phyloP scores from a whole-genome alignment of 2,329 filamentous ascomycete species.

The Sporothrix mexicana region DNA sequence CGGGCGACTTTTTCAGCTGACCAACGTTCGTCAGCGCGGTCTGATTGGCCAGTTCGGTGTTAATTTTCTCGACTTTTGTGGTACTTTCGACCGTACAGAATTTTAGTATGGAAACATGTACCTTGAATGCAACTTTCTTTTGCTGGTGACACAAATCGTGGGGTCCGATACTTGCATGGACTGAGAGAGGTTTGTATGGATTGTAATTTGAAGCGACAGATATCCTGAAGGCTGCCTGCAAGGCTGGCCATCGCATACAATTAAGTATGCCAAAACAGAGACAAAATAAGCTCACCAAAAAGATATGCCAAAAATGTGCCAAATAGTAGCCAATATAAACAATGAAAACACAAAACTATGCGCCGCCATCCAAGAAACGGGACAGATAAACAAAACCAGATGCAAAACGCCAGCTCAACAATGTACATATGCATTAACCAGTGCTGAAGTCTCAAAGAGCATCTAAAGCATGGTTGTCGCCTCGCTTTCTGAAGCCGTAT shows the following conservation, averaged over 20 bases:
- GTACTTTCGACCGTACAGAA: neutral
- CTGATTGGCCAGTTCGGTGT: slow-evolving; percentile 14
- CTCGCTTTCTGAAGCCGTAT: neutral
- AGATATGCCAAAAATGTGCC: neutral
- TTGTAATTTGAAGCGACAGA: neutral
- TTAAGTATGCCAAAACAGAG: neutral
- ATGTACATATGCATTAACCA: neutral
- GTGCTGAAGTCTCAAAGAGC: neutral
- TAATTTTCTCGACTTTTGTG: neutral
- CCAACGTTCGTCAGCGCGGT: neutral
- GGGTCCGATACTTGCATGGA: neutral
- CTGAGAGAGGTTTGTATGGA: neutral
- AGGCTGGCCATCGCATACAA: neutral
- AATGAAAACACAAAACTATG: neutral
- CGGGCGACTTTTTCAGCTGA: slow-evolving; percentile 3
- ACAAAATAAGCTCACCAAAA: slow-evolving; percentile 4
- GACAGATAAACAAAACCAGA: neutral
- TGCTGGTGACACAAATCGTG: neutral
- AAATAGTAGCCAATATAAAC: neutral
- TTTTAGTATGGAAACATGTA: neutral
- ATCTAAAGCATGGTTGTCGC: neutral
- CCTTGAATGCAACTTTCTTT: neutral
- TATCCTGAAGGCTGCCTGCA: neutral
- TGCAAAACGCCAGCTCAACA: slow-evolving; percentile 19
- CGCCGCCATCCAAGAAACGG: neutral